Percentiles rank a stretch among this genome's conserved stretches.
These are phyloP conservation scores for Herpetomonas tarakana DNA, from an alignment of 208 protist species.

Conservation along the genomic window DNA sequence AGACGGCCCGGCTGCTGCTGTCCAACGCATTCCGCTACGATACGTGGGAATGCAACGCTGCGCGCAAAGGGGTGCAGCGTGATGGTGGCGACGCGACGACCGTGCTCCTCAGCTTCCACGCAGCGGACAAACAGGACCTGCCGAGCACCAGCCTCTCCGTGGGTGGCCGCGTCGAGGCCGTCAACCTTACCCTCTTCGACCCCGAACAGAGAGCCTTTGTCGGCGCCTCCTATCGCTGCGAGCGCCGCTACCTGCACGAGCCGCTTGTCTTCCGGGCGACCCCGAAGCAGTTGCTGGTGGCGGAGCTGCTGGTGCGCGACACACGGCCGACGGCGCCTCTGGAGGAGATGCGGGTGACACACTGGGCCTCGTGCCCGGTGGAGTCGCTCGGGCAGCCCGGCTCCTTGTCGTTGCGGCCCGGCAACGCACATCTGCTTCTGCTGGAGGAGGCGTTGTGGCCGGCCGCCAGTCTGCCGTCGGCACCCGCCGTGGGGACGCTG, in stretches of 20 bases:
- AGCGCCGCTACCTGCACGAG: conserved; percentile 18
- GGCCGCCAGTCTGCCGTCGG: conserved; percentile 19
- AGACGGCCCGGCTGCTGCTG: conserved; percentile 76
- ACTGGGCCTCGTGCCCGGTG: conserved; percentile 56
- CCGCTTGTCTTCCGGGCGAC: conserved; percentile 60
- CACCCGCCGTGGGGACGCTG: conserved; percentile 26
- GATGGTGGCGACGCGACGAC: conserved; percentile 31
- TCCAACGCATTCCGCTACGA: conserved; percentile 86
- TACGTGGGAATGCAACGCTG: conserved; percentile 69
- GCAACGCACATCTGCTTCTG: conserved; percentile 71
- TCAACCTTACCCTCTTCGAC: conserved; percentile 80
- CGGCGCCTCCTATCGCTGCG: conserved; percentile 61
- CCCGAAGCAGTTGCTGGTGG: conserved; percentile 48
- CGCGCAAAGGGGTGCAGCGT: conserved; percentile 28
- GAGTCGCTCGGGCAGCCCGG: conserved; percentile 14
- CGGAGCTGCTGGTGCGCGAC: conserved; percentile 63
- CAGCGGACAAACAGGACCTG: conserved; percentile 22
- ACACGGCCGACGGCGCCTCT: conserved; percentile 17
- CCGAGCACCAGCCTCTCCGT: conserved; percentile 3
- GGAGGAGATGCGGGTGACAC: conserved; percentile 49
- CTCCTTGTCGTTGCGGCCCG: conserved; percentile 34
- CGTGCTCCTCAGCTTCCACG: conserved; percentile 32
- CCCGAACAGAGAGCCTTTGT: conserved; percentile 45
- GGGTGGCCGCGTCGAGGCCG: conserved; percentile 23
- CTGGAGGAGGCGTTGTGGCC: conserved; percentile 61